Base-by-base conservation (phyloP, 176 grass and related monocot species). In the Melocanna baccifera region DNA sequence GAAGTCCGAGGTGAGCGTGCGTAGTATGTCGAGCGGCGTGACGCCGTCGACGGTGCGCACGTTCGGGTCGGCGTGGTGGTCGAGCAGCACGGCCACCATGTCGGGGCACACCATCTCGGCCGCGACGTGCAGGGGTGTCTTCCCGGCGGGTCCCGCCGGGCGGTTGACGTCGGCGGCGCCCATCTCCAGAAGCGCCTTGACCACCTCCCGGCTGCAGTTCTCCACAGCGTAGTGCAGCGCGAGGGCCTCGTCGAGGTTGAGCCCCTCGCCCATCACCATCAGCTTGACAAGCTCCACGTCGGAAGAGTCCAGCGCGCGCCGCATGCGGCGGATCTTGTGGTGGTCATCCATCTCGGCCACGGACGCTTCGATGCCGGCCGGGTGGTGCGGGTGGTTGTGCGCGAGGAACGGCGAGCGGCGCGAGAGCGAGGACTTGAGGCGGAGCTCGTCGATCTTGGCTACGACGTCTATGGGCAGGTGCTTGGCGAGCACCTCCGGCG, bases 31-130 rank as follows among this genome's bases (percentile, higher is more conserved):
- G 19, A 99, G 90, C 25, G 96, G 96, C 15, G 96, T 99, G 30
- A 99, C 89, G 69, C 96, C 96, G 67, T 96, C 96, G 12, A 99
- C 91, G 14, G 96, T 99, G 71, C 90, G 97, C n/a, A 94, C 91
- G 94, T 96, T 99, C 4, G 97, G 97, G 81, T 96, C 93, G 43
- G 97, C 97, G 59, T 99, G 97, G 90, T 99, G 97, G 79, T 99
- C 97, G 32, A 99, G 97, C 3, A 99, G 88, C 69, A 99, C 97
- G 45, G 97, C 97, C 0, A 99, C 97, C 97, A 99, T 99, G 91
- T 99, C 97, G 1, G 97, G 97, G 88, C 93, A 96, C 25, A 99
- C 97, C 97, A 99, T 99, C 89, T 99, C 97, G 19, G 97, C 97
- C 0, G 97, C 97, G 15, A 99, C 86, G 86, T 99, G 97, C 28